Conservation (phyloP, 2,329 filamentous ascomycete genomes). For the Claviceps sp. region DNA sequence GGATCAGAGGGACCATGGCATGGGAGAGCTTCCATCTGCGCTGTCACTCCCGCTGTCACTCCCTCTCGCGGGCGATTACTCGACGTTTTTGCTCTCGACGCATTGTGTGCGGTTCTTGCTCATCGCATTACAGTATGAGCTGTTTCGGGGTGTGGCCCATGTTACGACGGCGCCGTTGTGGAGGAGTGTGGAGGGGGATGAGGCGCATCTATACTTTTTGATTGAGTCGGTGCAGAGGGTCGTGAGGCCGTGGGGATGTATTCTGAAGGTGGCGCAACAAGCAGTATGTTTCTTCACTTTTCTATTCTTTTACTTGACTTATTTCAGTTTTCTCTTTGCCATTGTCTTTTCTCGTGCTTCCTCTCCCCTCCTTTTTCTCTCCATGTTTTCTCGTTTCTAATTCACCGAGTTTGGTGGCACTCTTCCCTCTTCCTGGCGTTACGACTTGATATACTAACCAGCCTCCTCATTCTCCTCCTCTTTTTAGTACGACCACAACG, state of each 20-base stretch:
- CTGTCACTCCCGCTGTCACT: too few species aligned
- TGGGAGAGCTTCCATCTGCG: slow-evolving; percentile 10
- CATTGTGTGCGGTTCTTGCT: slow-evolving; percentile 21
- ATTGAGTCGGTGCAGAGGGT: slow-evolving; percentile 22
- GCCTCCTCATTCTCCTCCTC: neutral
- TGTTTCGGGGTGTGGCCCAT: slow-evolving; percentile 21
- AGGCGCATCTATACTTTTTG: slow-evolving; percentile 18
- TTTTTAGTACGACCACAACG: slow-evolving; percentile 16
- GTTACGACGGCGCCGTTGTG: slow-evolving; percentile 25
- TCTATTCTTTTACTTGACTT: neutral
- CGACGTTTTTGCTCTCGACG: slow-evolving; percentile 18
- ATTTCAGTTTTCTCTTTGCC: neutral
- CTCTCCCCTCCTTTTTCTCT: too few species aligned
- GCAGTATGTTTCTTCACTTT: slow-evolving; percentile 8
- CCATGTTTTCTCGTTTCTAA: too few species aligned
- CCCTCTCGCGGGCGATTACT: slow-evolving; percentile 16
- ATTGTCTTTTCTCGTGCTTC: neutral
- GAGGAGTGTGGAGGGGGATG: slow-evolving; percentile 18
- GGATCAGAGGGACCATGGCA: slow-evolving; percentile 11
- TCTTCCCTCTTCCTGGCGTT: too few species aligned
- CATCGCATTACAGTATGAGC: slow-evolving; percentile 20
- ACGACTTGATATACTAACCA: neutral
- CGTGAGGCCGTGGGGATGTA: slow-evolving; percentile 19
- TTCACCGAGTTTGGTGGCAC: too few species aligned
- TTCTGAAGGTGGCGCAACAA: slow-evolving; percentile 16